These are phyloP conservation scores for Candida rishiriensis DNA, from an alignment of 805 yeast species.

Conservation along the genomic window DNA sequence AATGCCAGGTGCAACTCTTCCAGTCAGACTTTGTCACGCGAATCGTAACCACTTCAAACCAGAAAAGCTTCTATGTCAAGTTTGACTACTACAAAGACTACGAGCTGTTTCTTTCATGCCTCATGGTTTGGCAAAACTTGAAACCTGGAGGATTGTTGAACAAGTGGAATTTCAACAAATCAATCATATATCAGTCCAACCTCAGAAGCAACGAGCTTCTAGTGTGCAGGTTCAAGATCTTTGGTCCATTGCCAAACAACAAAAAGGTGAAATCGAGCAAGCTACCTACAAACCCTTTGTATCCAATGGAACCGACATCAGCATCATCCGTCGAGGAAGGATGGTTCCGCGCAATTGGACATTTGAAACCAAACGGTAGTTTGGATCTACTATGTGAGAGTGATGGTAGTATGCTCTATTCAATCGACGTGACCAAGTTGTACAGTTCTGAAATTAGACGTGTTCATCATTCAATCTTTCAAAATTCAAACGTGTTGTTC, in stretches of 20 bases:
- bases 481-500: slow-evolving; percentile 53
- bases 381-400: slow-evolving; percentile 56
- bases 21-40: slow-evolving; percentile 33
- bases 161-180: slow-evolving; percentile 42
- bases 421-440: slow-evolving; percentile 50
- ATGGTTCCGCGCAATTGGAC: slow-evolving; percentile 75
- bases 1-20: slow-evolving; percentile 25
- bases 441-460: slow-evolving; percentile 59
- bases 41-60: slow-evolving; percentile 34
- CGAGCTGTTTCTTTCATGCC: slow-evolving; percentile 35
- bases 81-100: slow-evolving; percentile 35
- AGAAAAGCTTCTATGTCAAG: slow-evolving; percentile 26
- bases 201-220: slow-evolving; percentile 35
- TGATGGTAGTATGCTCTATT: slow-evolving; percentile 58
- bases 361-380: slow-evolving; percentile 57
- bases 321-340: slow-evolving; percentile 36
- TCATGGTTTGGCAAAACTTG: slow-evolving; percentile 48
- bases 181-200: slow-evolving; percentile 21
- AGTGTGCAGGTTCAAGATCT: slow-evolving; percentile 62
- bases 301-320: slow-evolving; percentile 9
- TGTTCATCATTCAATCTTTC: slow-evolving; percentile 58
- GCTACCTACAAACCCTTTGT: slow-evolving; percentile 19
- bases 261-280: slow-evolving; percentile 31
- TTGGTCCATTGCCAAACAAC: slow-evolving; percentile 51
- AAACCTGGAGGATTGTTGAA: slow-evolving; percentile 41